Evolutionary conservation across 2,329 filamentous ascomycete species (phyloP).

Genomic region (Calonectria pteridis): DNA sequence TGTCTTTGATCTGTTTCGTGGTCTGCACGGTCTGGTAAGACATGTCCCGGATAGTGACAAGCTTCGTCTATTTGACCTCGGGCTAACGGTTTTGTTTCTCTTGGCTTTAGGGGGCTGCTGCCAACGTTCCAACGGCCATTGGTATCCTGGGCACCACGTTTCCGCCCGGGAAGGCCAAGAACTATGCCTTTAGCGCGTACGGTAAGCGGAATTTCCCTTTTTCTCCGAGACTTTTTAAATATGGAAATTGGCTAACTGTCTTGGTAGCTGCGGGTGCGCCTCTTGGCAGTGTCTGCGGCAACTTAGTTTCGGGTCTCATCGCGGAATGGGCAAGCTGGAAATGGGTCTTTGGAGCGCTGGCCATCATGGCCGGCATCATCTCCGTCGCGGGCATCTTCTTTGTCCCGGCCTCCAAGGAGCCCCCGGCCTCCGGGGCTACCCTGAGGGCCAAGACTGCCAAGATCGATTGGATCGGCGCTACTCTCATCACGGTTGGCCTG

Average conservation of each 20-base stretch:
- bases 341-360: slow-evolving; percentile 76
- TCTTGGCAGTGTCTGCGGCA: slow-evolving; percentile 74
- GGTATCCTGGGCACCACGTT: slow-evolving; percentile 78
- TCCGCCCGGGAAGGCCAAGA: slow-evolving; percentile 75
- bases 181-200: slow-evolving; percentile 77
- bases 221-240: no score
- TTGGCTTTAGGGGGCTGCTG: slow-evolving; percentile 68
- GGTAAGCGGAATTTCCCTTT: slow-evolving; percentile 49
- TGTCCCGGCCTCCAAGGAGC: slow-evolving; percentile 65
- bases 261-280: slow-evolving; percentile 71
- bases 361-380: slow-evolving; percentile 69
- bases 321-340: slow-evolving; percentile 73
- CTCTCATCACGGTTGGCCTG: slow-evolving; percentile 71
- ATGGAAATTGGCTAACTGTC: slow-evolving; percentile 5
- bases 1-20: slow-evolving; percentile 75
- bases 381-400: slow-evolving; percentile 69
- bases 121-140: slow-evolving; percentile 78
- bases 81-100: neutral
- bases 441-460: slow-evolving; percentile 54
- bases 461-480: slow-evolving; percentile 76
- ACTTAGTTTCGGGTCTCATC: slow-evolving; percentile 73
- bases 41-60: neutral
- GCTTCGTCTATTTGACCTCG: neutral
- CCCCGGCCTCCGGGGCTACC: slow-evolving; percentile 39
- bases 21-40: slow-evolving; percentile 70